phyloP scores from a whole-genome alignment of 139 green algal genomes.

The Volvox reticuliferus region DNA sequence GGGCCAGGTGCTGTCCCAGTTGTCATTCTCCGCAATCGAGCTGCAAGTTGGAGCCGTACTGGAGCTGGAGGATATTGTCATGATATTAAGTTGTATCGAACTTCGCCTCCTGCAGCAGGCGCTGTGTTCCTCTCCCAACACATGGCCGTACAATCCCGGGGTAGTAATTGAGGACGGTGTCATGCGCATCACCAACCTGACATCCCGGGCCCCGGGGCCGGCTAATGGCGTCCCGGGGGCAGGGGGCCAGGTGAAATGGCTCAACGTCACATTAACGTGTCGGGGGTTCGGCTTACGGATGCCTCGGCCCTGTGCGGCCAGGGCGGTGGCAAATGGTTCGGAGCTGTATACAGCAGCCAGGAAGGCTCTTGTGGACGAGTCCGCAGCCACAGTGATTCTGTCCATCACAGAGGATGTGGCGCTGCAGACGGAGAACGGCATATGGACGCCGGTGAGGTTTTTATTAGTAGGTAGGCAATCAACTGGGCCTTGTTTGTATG shows the following conservation, averaged over 20 bases:
- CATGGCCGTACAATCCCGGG: neutral
- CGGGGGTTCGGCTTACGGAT: neutral
- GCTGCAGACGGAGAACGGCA: neutral
- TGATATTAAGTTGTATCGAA: neutral
- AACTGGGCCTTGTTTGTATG: too few species aligned
- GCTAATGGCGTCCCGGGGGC: neutral
- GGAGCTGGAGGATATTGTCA: neutral
- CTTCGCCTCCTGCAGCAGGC: neutral
- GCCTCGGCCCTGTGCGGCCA: neutral
- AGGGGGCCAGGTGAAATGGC: neutral
- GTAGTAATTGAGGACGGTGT: neutral
- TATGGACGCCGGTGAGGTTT: too few species aligned
- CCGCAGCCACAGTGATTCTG: neutral
- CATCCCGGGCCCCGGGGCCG: neutral
- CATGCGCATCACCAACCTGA: neutral
- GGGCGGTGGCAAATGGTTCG: neutral
- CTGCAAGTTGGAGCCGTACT: neutral
- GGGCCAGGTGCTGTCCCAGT: neutral
- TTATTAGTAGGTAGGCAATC: too few species aligned
- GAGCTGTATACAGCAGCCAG: neutral
- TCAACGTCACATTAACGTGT: neutral
- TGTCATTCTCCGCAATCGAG: neutral
- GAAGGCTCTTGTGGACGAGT: neutral
- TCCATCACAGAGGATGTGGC: neutral
- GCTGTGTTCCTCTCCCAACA: neutral